Conservation (phyloP, 345 rosid species). For the Hibiscus tridactylites region DNA sequence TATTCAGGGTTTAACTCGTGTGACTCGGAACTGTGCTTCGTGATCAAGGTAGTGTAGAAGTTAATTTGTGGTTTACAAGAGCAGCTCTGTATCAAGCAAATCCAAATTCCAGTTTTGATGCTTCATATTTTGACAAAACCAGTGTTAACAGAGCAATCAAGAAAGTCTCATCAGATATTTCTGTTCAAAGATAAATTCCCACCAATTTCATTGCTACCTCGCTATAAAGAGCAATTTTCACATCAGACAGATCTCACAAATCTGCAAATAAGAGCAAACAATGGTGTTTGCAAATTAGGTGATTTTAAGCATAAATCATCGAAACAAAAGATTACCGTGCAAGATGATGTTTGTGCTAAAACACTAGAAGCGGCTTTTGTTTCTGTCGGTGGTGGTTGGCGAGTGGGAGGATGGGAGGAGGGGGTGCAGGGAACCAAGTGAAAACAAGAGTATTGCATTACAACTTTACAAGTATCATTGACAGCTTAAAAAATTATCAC, state of each 20-base stretch:
- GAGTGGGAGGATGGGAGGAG: not conserved
- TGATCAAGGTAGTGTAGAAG: too few species aligned
- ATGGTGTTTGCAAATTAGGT: not conserved
- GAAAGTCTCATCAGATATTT: too few species aligned
- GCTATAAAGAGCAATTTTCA: not conserved
- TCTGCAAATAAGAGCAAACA: not conserved
- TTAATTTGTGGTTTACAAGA: too few species aligned
- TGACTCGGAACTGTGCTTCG: too few species aligned
- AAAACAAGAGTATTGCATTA: not conserved
- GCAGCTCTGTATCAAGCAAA: too few species aligned
- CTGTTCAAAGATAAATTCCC: too few species aligned
- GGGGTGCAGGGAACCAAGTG: slow-evolving; percentile 23
- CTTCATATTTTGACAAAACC: too few species aligned
- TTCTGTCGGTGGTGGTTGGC: not conserved
- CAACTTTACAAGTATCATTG: slow-evolving; percentile 14
- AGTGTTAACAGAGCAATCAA: too few species aligned
- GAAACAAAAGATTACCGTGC: not conserved
- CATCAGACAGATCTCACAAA: not conserved
- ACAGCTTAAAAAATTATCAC: slow-evolving; percentile 22
- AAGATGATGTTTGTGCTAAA: not conserved
- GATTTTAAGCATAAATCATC: too few species aligned
- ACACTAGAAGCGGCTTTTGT: not conserved
- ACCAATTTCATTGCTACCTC: too few species aligned
- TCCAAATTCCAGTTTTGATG: too few species aligned
- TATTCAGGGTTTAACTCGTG: too few species aligned